Evolutionary conservation across 345 rosid genomes (phyloP), one percentile per base, ranked within the genome.

Genomic region (Bruguiera gymnorhiza): DNA sequence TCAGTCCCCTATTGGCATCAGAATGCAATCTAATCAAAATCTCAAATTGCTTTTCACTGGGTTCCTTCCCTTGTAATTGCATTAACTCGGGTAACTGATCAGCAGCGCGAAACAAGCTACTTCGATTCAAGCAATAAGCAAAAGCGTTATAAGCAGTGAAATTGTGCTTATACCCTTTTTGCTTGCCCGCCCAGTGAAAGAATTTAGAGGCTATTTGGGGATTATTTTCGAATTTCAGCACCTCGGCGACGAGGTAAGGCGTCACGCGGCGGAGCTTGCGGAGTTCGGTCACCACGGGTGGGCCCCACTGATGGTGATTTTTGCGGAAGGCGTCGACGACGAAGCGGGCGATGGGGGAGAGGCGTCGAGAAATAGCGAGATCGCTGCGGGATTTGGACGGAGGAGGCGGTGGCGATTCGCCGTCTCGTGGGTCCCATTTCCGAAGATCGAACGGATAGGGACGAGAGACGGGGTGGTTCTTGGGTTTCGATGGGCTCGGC

Each of bases 161-260:
- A 68, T 77, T 86, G 55, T 89, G 97, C 18, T 71, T 75, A 53
- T 85, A 91, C 27, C 98, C 96, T 75, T 89, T 94, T 23, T 94
- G 97, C 78, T 87, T 91, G 53, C 97, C 97, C 6, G 96, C 96
- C 97, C 98, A 91, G 68, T 82, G 88, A 73, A 94, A 94, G 87
- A 91, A 88, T 80, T 87, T 89, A n/a, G 98, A 72, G 30, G 93
- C 95, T 3, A 88, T 30, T 1, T 71, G 72, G 37, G 97, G 85
- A 74, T 83, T 67, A 56, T 64, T 83, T 5, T 87, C 90, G 50
- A 76, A 70, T 70, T 87, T 94, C 57, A 94, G 76, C 36, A 94
- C 96, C 76, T 94, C 97, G 0, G 97, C 83, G 53, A 94, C 96
- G 7, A 85, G 88, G 43, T 81, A 73, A 6, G 97, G 87, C 29